Evolutionary conservation across 345 rosid genomes (phyloP), one percentile per base, ranked within the genome.

Genomic region (Brassica juncea): DNA sequence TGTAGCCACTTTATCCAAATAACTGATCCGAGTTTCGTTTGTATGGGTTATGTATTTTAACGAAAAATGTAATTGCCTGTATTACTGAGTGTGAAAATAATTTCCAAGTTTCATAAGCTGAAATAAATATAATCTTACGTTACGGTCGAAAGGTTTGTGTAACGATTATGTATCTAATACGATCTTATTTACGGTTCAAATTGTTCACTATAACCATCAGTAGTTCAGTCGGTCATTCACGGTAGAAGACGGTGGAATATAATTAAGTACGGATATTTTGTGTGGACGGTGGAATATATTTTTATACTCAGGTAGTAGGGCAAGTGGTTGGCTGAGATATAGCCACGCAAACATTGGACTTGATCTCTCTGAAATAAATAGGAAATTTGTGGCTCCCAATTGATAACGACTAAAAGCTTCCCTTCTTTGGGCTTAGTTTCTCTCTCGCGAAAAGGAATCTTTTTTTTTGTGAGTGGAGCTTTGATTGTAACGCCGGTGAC

Each of bases 251-350:
- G 42, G 67, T 63, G 67, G 67, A 32, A 1, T 32, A 4, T 28
- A 30, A 10, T 2, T n/a, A 63, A 31, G 60, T 30, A 31, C 66
- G 67, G 16, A 60, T 72, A 25, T 16, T 8, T 37, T 4, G 5
- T 25, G 66, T 9, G 15, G 68, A 11, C 5, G 10, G 60, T 55
- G 5, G 11, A 55, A 55, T 2, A 27, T 39, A 60, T 60, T 14
- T 72, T 2, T 19, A 25, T 5, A 55, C 6, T 15, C 37, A 60
- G 39, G 28, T 10, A 32, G 68, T 64, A 47, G 47, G 47, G 23
- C 68, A 72, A 55, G 76, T 72, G 68, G 68, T 59, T 72, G 76
- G 76, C 6, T n/a, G n/a, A n/a, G 44, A 64, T 37, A 23, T 35
- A 35, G 35, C 75, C 55, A 64, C 44, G 6, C 16, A 72, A 39